Evolutionary conservation across 2,329 filamentous ascomycete species (phyloP), one percentile per base, ranked within the genome.

Genomic region (Fusarium tupiense): DNA sequence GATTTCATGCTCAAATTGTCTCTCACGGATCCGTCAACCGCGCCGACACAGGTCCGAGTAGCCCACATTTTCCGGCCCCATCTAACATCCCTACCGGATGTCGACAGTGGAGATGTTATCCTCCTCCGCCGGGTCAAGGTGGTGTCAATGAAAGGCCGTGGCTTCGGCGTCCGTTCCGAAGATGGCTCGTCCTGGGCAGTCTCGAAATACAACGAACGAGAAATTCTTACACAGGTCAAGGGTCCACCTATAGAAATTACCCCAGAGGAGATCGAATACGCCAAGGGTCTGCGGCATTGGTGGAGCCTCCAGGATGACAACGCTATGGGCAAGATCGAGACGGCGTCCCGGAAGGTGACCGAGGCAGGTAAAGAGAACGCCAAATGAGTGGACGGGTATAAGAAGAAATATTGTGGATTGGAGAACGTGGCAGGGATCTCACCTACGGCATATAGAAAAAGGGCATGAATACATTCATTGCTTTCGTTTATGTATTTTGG

Each of bases 111-210:
- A 11, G 90, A 92, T 75, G 85, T 88, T 5, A 84, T 92, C 38
- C 83, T 92, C 38, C 85, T 92, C 44, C 86, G 88, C 31, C 84
- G 86, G 54, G 89, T 92, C 72, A 84, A 85, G 35, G 87, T 91
- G 20, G 83, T 86, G 47, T 83, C 89, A 6, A 81, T 91, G 58
- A 86, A 87, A 66, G 84, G 84, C 52, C 87, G 87, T 60, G 89
- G 87, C 4, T 91, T 89, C 70, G 89, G 88, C 2, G 81, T 91
- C 57, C 83, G 85, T 54, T 86, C 85, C n/a, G 85, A 83, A n/a
- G 87, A 88, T 50, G 83, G 82, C 40, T 91, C 89, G 22, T 87
- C 88, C 61, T 92, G 91, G 88, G 90, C 88, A 5, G 88, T 92
- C 7, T 91, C 90, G 71, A 88, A 90, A 73, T 81, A 82, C 44